Base-by-base conservation (phyloP, 2,329 filamentous ascomycete species). In the Colletotrichum zoysiae region DNA sequence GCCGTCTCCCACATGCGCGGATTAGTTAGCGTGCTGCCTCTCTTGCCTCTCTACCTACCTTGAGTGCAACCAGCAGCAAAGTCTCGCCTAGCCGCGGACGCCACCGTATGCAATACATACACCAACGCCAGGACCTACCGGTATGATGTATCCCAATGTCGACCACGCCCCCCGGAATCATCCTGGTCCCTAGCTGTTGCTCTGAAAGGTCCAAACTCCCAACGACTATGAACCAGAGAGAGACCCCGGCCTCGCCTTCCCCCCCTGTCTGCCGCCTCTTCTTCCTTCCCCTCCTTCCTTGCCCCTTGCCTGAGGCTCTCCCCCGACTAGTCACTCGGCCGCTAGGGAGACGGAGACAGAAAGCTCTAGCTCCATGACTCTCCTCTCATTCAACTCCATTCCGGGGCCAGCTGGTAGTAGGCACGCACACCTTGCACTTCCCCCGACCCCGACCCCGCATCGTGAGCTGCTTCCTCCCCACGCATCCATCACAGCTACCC, bases 401-500 rank as follows among this genome's bases (percentile, higher is more conserved):
- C 42, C 6, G 6, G 30, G 30, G 30, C 30, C 30, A 30, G 30
- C 20, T n/a, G n/a, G n/a, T n/a, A n/a, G n/a, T 44, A 46, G 3
- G 3, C 20, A 16, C 6, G 11, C n/a, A 23, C 6, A 20, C n/a
- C 35, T 26, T 20, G 8, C 35, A 48, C 18, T 16, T 38, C 48
- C 23, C 16, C n/a, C 42, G 18, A 46, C 33, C 58, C 69, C 55
- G 61, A 35, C 23, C 30, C 46, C 60, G 40, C 40, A 42, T 42
- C 40, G 40, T 42, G 14, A 42, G 40, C 40, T 42, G 16, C 40
- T 16, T 42, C 60, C 69, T 72, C 70, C 60, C 70, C 65, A 72
- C 70, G 70, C 65, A 72, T 70, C 65, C 70, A 72, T 67, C 59
- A 60, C 44, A 56, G 48, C 35, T 42, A 6, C 11, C 40, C 59